phyloP scores from a whole-genome alignment of 441 rosid species.

The Erysimum pusillum region DNA sequence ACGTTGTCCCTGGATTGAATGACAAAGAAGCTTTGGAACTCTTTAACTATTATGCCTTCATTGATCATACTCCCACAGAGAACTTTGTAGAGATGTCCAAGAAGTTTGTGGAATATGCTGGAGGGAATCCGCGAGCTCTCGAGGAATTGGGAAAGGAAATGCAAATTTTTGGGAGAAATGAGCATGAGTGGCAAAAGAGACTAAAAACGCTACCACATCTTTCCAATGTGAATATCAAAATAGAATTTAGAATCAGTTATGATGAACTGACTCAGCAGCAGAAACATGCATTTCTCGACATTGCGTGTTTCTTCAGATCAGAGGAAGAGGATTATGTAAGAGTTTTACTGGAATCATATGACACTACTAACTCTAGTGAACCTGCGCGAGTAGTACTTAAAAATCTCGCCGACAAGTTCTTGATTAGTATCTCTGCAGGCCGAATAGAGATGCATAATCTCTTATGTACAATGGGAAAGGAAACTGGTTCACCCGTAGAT shows the following conservation, averaged over 20 bases:
- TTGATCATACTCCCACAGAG: neutral
- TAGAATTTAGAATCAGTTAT: conserved; percentile 31
- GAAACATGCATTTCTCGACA: conserved; percentile 35
- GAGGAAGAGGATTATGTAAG: conserved; percentile 12
- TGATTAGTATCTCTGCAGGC: conserved; percentile 15
- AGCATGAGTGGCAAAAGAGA: neutral
- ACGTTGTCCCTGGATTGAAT: conserved; percentile 4
- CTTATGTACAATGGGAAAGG: conserved; percentile 21
- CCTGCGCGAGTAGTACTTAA: neutral
- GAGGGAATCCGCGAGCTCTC: conserved; percentile 33
- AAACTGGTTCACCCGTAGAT: conserved; percentile 13
- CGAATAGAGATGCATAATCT: conserved; percentile 34
- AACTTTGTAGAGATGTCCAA: neutral
- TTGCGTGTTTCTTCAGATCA: conserved; percentile 45
- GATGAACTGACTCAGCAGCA: conserved; percentile 8
- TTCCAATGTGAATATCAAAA: neutral
- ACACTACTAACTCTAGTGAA: neutral
- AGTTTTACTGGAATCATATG: neutral
- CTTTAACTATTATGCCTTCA: neutral
- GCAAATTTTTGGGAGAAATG: neutral
- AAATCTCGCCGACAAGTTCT: conserved; percentile 15
- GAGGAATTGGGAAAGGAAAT: conserved; percentile 23
- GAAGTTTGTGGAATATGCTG: conserved; percentile 20
- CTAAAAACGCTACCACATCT: neutral
- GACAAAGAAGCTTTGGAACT: neutral